phyloP scores from a whole-genome alignment of 1,284 basidiomycete species.

The Sporisorium exsertum region DNA sequence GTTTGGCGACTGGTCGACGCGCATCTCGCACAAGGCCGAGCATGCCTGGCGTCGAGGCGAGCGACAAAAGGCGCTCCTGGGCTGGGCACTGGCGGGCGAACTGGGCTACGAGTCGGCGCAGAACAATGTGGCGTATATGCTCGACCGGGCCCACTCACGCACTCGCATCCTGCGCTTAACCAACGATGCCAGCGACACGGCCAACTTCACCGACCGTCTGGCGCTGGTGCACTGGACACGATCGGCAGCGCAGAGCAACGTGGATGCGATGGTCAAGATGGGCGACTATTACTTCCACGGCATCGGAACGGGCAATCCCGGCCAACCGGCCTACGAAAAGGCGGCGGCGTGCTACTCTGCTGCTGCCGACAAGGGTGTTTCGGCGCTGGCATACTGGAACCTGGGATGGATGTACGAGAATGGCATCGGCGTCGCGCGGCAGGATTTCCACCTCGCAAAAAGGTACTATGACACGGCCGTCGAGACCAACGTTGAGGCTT shows the following conservation, averaged over 20 bases:
- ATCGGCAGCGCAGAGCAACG: conserved; percentile 90
- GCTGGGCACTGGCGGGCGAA: conserved; percentile 87
- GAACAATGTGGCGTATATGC: conserved; percentile 91
- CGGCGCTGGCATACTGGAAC: conserved; percentile 97
- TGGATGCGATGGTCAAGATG: conserved; percentile 90
- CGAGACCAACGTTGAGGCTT: conserved; percentile 87
- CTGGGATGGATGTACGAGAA: conserved; percentile 99
- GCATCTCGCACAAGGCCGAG: conserved; percentile 62
- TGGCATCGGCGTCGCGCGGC: conserved; percentile 82
- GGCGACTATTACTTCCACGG: conserved; percentile 90
- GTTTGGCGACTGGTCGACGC: conserved; percentile 64
- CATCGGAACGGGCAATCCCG: conserved; percentile 68
- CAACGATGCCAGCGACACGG: conserved; percentile 8
- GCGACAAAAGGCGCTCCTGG: conserved; percentile 53
- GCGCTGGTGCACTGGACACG: conserved; percentile 93
- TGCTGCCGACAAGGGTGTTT: conserved; percentile 86
- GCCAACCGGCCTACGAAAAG: conserved; percentile 80
- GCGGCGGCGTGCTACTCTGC: conserved; percentile 93
- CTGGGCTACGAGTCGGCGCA: conserved; percentile 91
- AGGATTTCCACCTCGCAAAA: conserved; percentile 95
- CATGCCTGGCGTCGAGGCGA: conserved; percentile 63
- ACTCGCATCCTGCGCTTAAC: conserved; percentile 21
- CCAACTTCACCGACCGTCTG: conserved; percentile 75
- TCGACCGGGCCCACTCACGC: conserved; percentile 76
- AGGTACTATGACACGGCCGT: conserved; percentile 91